Conservation (phyloP, 2,329 filamentous ascomycete genomes). For the Fusarium sp. region DNA sequence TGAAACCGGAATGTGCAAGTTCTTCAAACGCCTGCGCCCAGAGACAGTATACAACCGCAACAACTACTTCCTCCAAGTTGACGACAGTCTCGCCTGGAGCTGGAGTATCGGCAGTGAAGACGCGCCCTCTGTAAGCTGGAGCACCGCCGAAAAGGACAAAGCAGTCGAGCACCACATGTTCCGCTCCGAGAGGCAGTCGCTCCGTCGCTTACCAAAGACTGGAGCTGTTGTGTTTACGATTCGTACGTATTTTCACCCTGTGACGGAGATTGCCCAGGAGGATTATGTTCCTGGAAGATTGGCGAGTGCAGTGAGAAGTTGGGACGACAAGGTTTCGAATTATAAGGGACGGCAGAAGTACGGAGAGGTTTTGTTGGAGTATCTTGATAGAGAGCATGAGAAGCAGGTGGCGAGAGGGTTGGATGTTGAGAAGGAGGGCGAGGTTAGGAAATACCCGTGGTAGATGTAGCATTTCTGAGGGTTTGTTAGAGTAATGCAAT, state of each 20-base stretch:
- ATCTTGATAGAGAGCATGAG: slow-evolving; percentile 78
- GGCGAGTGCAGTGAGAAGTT: slow-evolving; percentile 83
- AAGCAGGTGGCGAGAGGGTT: slow-evolving; percentile 79
- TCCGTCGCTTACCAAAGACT: slow-evolving; percentile 71
- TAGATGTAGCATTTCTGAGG: slow-evolving; percentile 27
- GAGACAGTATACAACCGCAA: slow-evolving; percentile 75
- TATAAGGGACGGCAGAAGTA: slow-evolving; percentile 87
- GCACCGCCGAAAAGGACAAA: slow-evolving; percentile 79
- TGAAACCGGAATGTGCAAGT: slow-evolving; percentile 83
- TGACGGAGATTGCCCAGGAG: slow-evolving; percentile 76
- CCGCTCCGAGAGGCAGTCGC: slow-evolving; percentile 79
- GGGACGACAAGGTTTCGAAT: slow-evolving; percentile 80
- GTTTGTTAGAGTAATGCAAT: background rate
- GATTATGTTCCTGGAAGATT: slow-evolving; percentile 82
- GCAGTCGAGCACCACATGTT: slow-evolving; percentile 82
- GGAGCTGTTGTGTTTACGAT: slow-evolving; percentile 80
- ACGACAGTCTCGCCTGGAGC: slow-evolving; percentile 82
- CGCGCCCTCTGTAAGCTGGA: slow-evolving; percentile 74
- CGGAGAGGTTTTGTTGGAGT: slow-evolving; percentile 79
- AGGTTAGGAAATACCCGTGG: slow-evolving; percentile 73
- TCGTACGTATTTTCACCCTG: slow-evolving; percentile 81
- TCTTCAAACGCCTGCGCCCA: slow-evolving; percentile 79
- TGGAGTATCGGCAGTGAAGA: slow-evolving; percentile 82
- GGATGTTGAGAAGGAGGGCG: slow-evolving; percentile 71
- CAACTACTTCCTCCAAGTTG: slow-evolving; percentile 91